Percentiles rank a stretch among this genome's conserved stretches.
phyloP scores from a whole-genome alignment of 805 yeast genomes.

The Teunomyces funiuensis region DNA sequence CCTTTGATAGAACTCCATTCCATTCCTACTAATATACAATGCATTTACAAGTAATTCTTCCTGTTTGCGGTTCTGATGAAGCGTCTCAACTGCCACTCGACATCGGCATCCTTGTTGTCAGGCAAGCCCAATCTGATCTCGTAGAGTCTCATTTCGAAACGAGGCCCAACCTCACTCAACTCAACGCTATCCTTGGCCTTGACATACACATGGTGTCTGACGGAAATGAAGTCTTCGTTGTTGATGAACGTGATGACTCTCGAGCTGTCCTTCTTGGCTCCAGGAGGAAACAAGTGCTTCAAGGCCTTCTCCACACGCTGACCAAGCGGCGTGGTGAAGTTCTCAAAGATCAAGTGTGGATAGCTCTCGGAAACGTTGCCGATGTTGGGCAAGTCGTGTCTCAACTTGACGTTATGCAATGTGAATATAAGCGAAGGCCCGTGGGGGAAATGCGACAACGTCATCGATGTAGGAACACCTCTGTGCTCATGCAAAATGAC shows the following conservation, averaged over 20 bases:
- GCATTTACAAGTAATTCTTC: constrained; percentile 67
- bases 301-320: constrained; percentile 75
- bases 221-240: constrained; percentile 87
- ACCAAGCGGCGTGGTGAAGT: constrained; percentile 79
- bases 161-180: constrained; percentile 95
- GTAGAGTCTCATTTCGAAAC: constrained; percentile 93
- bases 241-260: constrained; percentile 93
- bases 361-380: constrained; percentile 90
- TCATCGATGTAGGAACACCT: constrained; percentile 95
- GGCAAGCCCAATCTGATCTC: constrained; percentile 87
- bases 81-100: constrained; percentile 95
- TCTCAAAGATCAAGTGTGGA: constrained; percentile 93
- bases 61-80: constrained; percentile 94
- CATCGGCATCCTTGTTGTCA: constrained; percentile 94
- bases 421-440: constrained; percentile 97
- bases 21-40: constrained; percentile 6
- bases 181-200: constrained; percentile 87
- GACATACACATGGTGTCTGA: constrained; percentile 93
- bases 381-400: constrained; percentile 85
- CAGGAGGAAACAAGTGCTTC: constrained; percentile 93
- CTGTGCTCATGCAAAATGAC: constrained; percentile 91
- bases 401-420: constrained; percentile 86
- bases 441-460: constrained; percentile 93
- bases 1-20: constrained; percentile 2
- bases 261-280: constrained; percentile 86